Conservation (phyloP, 2,329 filamentous ascomycete species). For the Balansia obtecta region DNA sequence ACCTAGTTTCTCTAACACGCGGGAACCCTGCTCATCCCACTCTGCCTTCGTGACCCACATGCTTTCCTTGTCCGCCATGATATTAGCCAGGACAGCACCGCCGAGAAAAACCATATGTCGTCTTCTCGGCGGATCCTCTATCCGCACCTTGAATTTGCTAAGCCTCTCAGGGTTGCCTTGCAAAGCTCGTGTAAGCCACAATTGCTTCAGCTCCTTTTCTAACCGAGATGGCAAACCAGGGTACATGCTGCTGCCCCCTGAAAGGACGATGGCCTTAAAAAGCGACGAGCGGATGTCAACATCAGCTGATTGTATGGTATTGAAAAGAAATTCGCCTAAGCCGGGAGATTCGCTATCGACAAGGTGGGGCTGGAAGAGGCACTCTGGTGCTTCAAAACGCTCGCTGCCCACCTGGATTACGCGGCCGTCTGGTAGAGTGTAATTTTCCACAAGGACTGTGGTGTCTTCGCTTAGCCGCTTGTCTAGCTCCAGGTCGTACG, state of each 20-base stretch:
- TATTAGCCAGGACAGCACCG: conserved; percentile 90
- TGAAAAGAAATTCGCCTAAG: conserved; percentile 95
- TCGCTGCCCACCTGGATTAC: conserved; percentile 95
- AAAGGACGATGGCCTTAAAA: conserved; percentile 95
- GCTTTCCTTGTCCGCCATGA: conserved; percentile 96
- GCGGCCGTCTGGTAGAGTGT: conserved; percentile 90
- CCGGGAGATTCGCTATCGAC: conserved; percentile 96
- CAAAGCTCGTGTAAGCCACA: conserved; percentile 90
- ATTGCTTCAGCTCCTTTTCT: conserved; percentile 97
- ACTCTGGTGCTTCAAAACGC: conserved; percentile 95
- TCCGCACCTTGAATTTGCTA: conserved; percentile 98
- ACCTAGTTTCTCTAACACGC: conserved; percentile 83
- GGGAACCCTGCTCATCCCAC: conserved; percentile 85
- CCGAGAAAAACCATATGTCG: conserved; percentile 99
- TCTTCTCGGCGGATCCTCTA: conserved; percentile 91
- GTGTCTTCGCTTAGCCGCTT: conserved; percentile 95
- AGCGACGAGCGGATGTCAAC: conserved; percentile 88
- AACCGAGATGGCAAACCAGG: conserved; percentile 85
- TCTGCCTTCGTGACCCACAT: conserved; percentile 99
- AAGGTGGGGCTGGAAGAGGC: conserved; percentile 94
- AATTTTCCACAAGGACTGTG: conserved; percentile 91
- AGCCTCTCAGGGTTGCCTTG: conserved; percentile 85
- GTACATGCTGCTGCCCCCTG: conserved; percentile 97
- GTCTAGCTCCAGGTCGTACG: conserved; percentile 93
- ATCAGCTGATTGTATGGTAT: conserved; percentile 92